phyloP scores from a whole-genome alignment of 2,329 filamentous ascomycete genomes.

The Metarhizium guizhouense region DNA sequence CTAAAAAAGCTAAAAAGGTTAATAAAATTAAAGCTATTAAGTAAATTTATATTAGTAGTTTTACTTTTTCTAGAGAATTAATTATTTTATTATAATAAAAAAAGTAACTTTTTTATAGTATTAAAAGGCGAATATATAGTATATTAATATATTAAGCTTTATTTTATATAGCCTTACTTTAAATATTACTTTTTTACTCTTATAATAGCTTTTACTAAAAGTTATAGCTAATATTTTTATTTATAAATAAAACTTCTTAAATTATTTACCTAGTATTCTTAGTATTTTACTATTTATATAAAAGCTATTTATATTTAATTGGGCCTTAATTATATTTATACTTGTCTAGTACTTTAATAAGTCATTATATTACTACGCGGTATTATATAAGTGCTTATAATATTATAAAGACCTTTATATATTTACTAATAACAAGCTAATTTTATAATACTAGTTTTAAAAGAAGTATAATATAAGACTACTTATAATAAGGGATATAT shows the following conservation, averaged over 20 bases:
- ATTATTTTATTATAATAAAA: background rate
- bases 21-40: no score
- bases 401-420: slow-evolving; percentile 30
- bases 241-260: slow-evolving; percentile 27
- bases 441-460: slow-evolving; percentile 20
- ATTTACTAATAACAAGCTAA: slow-evolving; percentile 23
- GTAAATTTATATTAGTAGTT: no score
- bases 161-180: slow-evolving; percentile 18
- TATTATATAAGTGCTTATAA: slow-evolving; percentile 32
- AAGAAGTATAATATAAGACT: slow-evolving; percentile 29
- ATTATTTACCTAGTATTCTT: slow-evolving; percentile 19
- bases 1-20: no score
- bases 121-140: slow-evolving; percentile 22
- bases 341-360: slow-evolving; percentile 24
- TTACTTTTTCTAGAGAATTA: no score
- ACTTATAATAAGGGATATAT: slow-evolving; percentile 26
- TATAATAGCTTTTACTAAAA: background rate
- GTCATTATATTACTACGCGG: no score
- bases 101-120: background rate
- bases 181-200: slow-evolving; percentile 17
- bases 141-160: slow-evolving; percentile 19
- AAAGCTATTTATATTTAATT: slow-evolving; percentile 22
- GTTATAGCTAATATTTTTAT: slow-evolving; percentile 23
- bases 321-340: slow-evolving; percentile 24
- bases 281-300: slow-evolving; percentile 27